phyloP scores from a whole-genome alignment of 192 early-diverging fungal genomes.

The Rhizophagus clarus region DNA sequence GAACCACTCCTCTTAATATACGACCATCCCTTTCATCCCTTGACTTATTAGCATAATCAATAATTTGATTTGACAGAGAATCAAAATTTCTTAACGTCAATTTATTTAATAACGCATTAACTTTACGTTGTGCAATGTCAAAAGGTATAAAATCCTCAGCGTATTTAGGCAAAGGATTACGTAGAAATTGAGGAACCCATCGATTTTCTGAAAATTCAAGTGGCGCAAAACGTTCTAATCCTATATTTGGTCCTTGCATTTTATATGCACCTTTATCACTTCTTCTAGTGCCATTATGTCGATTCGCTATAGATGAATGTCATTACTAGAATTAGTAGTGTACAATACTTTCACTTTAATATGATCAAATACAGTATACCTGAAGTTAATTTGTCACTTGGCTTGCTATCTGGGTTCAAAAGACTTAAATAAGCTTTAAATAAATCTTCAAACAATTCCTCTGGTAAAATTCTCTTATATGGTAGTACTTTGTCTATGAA shows the following conservation, averaged over 20 bases:
- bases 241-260: slow-evolving; percentile 51
- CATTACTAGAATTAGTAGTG: too few relatives aligned
- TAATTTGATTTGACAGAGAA: slow-evolving; percentile 78
- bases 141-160: slow-evolving; percentile 47
- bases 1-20: slow-evolving; percentile 80
- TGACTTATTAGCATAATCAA: slow-evolving; percentile 73
- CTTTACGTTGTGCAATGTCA: slow-evolving; percentile 75
- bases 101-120: slow-evolving; percentile 94
- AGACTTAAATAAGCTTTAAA: too few relatives aligned
- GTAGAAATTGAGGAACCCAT: slow-evolving; percentile 69
- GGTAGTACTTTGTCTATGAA: too few relatives aligned
- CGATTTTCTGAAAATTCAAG: slow-evolving; percentile 80
- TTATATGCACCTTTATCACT: slow-evolving; percentile 51
- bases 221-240: slow-evolving; percentile 68
- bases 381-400: too few relatives aligned
- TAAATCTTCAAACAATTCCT: too few relatives aligned
- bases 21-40: slow-evolving; percentile 66
- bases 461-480: too few relatives aligned
- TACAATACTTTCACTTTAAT: too few relatives aligned
- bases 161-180: slow-evolving; percentile 38
- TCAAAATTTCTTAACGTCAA: slow-evolving; percentile 95
- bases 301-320: too few relatives aligned
- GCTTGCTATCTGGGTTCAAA: too few relatives aligned
- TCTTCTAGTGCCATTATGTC: slow-evolving; percentile 36
- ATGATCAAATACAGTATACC: too few relatives aligned